These are phyloP conservation scores for Phialocephala subalpina DNA, from an alignment of 2,329 filamentous ascomycete genomes.

Conservation along the genomic window DNA sequence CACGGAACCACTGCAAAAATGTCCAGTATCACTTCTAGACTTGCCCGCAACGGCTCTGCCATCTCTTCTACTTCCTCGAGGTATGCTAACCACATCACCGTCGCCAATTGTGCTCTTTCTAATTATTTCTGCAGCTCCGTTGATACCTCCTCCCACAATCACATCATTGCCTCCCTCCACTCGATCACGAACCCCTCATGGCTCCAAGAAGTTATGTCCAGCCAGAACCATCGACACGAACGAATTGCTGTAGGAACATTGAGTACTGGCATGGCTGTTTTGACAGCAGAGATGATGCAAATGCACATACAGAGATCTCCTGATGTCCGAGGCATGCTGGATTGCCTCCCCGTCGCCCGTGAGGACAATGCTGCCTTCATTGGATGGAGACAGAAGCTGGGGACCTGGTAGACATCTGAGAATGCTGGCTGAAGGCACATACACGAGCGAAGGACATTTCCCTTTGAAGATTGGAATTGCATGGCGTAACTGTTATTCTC, in stretches of 20 bases:
- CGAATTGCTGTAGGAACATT: conserved; percentile 42
- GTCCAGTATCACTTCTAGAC: conserved; percentile 16
- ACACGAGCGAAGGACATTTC: neutral
- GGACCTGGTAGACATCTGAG: conserved; percentile 43
- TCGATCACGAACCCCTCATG: conserved; percentile 32
- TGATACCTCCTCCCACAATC: conserved; percentile 38
- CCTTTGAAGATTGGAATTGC: neutral
- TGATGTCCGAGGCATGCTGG: conserved; percentile 37
- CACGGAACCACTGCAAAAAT: neutral
- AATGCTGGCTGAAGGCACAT: neutral
- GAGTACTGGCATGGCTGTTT: conserved; percentile 37
- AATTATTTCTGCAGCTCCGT: conserved; percentile 27
- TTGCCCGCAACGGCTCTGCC: conserved; percentile 28
- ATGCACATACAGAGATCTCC: conserved; percentile 43
- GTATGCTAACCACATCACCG: conserved; percentile 10
- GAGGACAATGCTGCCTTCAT: conserved; percentile 27
- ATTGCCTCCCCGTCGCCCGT: conserved; percentile 42
- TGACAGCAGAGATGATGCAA: conserved; percentile 42
- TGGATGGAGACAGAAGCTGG: conserved; percentile 42
- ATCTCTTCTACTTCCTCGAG: conserved; percentile 23
- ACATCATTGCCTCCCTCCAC: conserved; percentile 31
- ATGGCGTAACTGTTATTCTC: neutral
- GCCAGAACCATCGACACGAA: conserved; percentile 40
- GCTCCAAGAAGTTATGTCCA: conserved; percentile 37
- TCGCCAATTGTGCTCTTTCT: neutral